Percentiles rank a stretch among this genome's conserved stretches.
These are phyloP conservation scores for Podosphaera fusca DNA, from an alignment of 2,329 filamentous ascomycete genomes.

Conservation along the genomic window DNA sequence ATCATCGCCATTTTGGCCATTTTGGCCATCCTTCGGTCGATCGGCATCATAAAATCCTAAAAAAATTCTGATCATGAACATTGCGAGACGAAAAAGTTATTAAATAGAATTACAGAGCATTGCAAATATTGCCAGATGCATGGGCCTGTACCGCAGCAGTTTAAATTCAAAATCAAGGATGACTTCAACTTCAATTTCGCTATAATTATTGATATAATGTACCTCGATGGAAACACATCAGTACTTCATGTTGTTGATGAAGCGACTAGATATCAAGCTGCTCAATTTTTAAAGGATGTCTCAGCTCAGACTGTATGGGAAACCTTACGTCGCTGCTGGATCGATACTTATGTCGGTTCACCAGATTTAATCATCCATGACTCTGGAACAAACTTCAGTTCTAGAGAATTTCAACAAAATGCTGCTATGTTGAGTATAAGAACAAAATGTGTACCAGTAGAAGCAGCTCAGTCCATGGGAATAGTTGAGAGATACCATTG, in stretches of 20 bases:
- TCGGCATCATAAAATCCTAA: not conserved
- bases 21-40: not conserved
- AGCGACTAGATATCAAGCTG: slow-evolving; percentile 1
- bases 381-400: slow-evolving; percentile 2
- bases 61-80: not conserved
- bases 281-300: slow-evolving; percentile 1
- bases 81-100: not conserved
- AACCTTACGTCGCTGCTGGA: slow-evolving; percentile 2
- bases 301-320: not conserved
- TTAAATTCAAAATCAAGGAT: not conserved
- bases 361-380: not conserved
- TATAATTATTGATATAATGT: not conserved
- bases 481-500: slow-evolving; percentile 1
- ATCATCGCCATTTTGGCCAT: not conserved
- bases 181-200: not conserved
- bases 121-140: not conserved
- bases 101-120: not conserved
- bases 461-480: slow-evolving; percentile 2
- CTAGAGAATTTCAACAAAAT: slow-evolving; percentile 1
- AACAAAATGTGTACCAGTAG: slow-evolving; percentile 1
- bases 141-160: not conserved
- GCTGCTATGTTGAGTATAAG: not conserved
- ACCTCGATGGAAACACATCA: slow-evolving; percentile 38
- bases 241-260: slow-evolving; percentile 18
- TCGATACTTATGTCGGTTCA: slow-evolving; percentile 2